Evolutionary conservation across 2,329 filamentous ascomycete species (phyloP), one percentile per base, ranked within the genome.

Genomic region (Exophiala sp.): DNA sequence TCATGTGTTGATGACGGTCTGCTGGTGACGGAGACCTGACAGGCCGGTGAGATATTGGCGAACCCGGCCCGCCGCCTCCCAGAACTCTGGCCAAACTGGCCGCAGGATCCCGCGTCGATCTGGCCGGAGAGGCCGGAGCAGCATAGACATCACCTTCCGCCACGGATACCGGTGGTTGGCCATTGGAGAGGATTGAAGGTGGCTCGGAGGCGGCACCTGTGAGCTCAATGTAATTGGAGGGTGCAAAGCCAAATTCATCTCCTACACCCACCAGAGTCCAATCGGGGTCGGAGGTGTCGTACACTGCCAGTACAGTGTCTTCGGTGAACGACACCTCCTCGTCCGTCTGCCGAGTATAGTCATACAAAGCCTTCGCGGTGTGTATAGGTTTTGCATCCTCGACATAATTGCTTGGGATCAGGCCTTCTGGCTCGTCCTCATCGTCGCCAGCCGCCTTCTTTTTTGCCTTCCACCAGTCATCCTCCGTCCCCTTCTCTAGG

Each of bases 241-340:
- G 93, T 46, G 87, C 93, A 68, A 98, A 98, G 42, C 93, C 93
- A 72, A 83, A 98, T 58, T 96, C 88, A 46, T 80, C 81, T 59
- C 89, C 82, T 38, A 84, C 73, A 14, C 91, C 90, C 23, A 95
- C 91, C 43, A 98, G 74, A 56, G 93, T 95, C 93, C 93, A 98
- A 70, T 98, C 93, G 11, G 88, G 88, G 67, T 98, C 93, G 3
- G 88, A 85, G 8, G 78, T 83, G 68, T 98, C 93, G 70, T 87
- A 97, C 41, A 98, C 86, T 53, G 86, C 75, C 42, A 98, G 77
- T 38, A 81, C 71, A 34, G 85, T 83, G 65, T 95, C 90, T 72
- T 98, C 93, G 42, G 87, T 80, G 66, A 98, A 97, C 19, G 91
- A 97, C 8, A 98, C 76, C 70, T 98, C 93, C 70, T 98, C 93